Evolutionary conservation across 2,329 filamentous ascomycete genomes (phyloP), one percentile per base, ranked within the genome.

Genomic region (Mycosphaerella sp.): DNA sequence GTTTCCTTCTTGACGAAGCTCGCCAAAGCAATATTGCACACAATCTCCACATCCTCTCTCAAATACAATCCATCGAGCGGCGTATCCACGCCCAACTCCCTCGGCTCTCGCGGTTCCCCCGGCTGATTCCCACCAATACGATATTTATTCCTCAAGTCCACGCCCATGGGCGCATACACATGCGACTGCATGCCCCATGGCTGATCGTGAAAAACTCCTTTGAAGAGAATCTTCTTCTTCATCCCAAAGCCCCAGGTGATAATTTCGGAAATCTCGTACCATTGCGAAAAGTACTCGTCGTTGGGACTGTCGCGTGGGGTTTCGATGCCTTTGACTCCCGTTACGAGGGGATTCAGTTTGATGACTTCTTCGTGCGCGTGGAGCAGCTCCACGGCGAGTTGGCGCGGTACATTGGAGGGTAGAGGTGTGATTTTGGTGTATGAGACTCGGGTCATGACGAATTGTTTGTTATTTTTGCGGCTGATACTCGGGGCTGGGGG

Each of bases 111-210:
- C 1, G 80, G 74, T 68, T 87, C 84, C 46, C 83, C 84, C 0
- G 83, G 80, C 69, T 87, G 83, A 66, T 87, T 87, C 6, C 84
- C 84, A 56, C 76, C 79, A 52, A 87, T 81, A 64, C 80, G 78
- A 68, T 86, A 87, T 62, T 80, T 85, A 72, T 83, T 84, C 59
- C 84, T 78, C 67, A 87, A 69, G 66, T 87, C 84, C 48, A 86
- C 76, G 57, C 77, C 79, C 66, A 86, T 78, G 32, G 84, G 84
- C 41, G 82, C 83, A 66, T 86, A 86, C 49, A 83, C 82, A 72
- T 87, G 84, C 8, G 82, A 85, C 71, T 87, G 84, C 55, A 87
- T 72, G 3, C 84, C 84, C 80, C 82, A 86, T 2, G 84, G 82
- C 75, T 86, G 81, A 67, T 87, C 79, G 65, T 87, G 84, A 67